A percentile compares a stretch with the other conserved stretches of the same genome.
phyloP scores from a whole-genome alignment of 139 green algal genomes.

The Coccomyxa sp. region DNA sequence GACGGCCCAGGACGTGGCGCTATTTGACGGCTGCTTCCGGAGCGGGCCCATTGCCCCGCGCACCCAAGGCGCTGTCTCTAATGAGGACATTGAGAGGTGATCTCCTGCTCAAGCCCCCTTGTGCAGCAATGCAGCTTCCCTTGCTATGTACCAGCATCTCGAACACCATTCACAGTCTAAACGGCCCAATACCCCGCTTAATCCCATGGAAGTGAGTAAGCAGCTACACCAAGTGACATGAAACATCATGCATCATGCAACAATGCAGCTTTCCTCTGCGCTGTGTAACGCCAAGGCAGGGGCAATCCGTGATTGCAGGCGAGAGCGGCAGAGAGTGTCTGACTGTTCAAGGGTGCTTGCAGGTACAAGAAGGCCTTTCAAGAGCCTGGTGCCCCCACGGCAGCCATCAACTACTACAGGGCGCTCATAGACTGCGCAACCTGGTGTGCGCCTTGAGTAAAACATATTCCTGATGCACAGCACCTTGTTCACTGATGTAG shows the following conservation, averaged over 20 bases:
- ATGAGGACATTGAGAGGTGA: constrained; percentile 29
- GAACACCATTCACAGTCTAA: neutral
- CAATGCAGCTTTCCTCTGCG: neutral
- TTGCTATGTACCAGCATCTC: neutral
- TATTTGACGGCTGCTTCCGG: constrained; percentile 18
- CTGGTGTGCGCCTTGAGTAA: neutral
- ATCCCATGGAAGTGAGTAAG: neutral
- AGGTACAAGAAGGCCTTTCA: constrained; percentile 37
- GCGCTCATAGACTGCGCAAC: constrained; percentile 9
- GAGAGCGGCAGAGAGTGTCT: neutral
- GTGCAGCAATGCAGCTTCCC: neutral
- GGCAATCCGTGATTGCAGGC: neutral
- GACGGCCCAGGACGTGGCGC: constrained; percentile 6
- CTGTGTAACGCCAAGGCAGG: neutral
- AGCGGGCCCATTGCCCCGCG: constrained; percentile 10
- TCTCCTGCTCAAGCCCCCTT: neutral
- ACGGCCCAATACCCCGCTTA: neutral
- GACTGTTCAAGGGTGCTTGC: neutral
- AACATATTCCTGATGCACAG: too few species aligned
- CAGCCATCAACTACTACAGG: constrained; percentile 42
- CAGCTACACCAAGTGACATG: neutral
- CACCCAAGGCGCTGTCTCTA: constrained; percentile 11
- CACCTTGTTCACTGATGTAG: neutral
- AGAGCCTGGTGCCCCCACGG: constrained; percentile 21
- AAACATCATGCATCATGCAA: neutral